Percentiles rank a stretch among this genome's conserved stretches.
Conservation (phyloP, 73 alveolate species). For the Paramecium sonneborni region DNA sequence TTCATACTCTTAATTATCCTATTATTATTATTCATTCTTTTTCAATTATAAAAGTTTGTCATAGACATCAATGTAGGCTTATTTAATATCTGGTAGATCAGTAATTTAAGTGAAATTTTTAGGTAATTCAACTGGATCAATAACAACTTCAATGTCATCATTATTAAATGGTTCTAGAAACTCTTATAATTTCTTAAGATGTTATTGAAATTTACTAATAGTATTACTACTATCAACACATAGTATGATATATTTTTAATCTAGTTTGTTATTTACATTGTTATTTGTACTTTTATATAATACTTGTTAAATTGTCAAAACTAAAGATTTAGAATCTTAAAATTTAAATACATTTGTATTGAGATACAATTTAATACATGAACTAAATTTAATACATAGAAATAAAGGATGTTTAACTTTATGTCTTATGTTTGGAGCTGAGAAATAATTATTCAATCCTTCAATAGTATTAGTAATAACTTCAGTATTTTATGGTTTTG, state of each 20-base stretch:
- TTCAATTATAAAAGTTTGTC: not conserved
- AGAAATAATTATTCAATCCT: slow-evolving; percentile 71
- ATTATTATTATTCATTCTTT: not conserved
- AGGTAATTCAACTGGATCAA: slow-evolving; percentile 64
- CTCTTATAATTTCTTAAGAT: slow-evolving; percentile 53
- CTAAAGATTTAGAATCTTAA: slow-evolving; percentile 21
- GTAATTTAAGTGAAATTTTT: not conserved
- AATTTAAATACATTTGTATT: slow-evolving; percentile 58
- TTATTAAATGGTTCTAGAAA: slow-evolving; percentile 60
- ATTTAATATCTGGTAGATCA: not conserved
- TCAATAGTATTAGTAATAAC: slow-evolving; percentile 61
- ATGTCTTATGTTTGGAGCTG: slow-evolving; percentile 77
- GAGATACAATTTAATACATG: slow-evolving; percentile 64
- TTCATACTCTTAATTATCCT: not conserved
- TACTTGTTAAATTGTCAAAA: not conserved
- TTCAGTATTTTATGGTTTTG: slow-evolving; percentile 54
- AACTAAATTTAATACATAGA: slow-evolving; percentile 66
- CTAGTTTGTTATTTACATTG: slow-evolving; percentile 38
- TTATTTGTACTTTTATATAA: slow-evolving; percentile 41
- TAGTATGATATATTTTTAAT: slow-evolving; percentile 32
- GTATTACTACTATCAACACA: slow-evolving; percentile 40
- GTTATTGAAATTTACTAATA: not conserved
- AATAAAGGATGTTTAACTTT: slow-evolving; percentile 74
- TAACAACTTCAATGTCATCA: slow-evolving; percentile 52
- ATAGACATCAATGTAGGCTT: not conserved